Base-by-base conservation (phyloP, 169 alveolate species). In the Plasmodium gallinaceum region DNA sequence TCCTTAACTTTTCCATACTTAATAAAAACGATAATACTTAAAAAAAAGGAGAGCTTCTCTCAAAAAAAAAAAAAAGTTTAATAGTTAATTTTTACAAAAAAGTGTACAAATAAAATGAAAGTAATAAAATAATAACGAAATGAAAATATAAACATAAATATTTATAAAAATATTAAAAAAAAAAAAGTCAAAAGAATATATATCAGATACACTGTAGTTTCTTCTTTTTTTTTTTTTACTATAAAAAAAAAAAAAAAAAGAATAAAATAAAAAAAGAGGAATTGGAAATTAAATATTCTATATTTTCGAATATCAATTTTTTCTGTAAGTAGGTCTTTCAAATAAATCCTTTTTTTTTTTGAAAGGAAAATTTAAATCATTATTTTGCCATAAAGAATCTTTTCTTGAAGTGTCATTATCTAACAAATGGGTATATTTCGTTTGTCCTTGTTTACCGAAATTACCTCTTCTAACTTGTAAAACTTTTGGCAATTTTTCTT, bases 341-440 rank as follows among this genome's bases (percentile, higher is more conserved):
- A 78, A 78, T 37, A 45, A 4, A 18, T 78, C 89, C 5, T 75
- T 39, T 9, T 69, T 68, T 9, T 69, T 39, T 18, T 51, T 37
- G 62, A 24, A 52, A 7, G 43, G 45, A 7, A 16, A 42, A 24
- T 64, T 24, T 39, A 45, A 2, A 12, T 78, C 48, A 22, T n/a
- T 43, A 58, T 78, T 78, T 12, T 54, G 54, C 89, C 89, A 78
- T 10, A 78, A 37, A n/a, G 89, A 78, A 69, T 78, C 78, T 58
- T 78, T 78, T 70, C 69, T 64, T 51, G 99, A 97, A n/a, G 99
- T 98, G 76, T 98, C 99, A 61, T 96, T 98, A 88, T 96, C 98
- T 52, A 97, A 95, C 69, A 98, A 93, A 92, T 98, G 99, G 45
- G 99, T 97, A 94, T 97, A 97, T 89, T 98, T 98, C 37, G 97